These are phyloP conservation scores for Schwanniomyces occidentalis DNA, from an alignment of 805 yeast genomes.

Conservation along the genomic window DNA sequence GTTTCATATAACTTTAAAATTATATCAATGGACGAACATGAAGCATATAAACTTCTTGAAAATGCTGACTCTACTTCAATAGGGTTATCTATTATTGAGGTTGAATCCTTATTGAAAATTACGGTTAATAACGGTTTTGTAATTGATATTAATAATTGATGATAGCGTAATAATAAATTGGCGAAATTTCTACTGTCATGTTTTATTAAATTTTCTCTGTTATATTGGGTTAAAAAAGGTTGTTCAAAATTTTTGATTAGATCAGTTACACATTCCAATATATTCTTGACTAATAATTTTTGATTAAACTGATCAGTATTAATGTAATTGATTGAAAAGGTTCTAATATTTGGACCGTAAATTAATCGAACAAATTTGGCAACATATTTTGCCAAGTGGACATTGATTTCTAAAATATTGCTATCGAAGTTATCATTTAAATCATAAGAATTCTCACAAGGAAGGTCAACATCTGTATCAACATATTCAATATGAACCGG, in stretches of 20 bases:
- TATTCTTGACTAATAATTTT: conserved; percentile 30
- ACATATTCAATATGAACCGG: conserved; percentile 43
- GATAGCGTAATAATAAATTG: conserved; percentile 36
- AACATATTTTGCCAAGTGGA: conserved; percentile 39
- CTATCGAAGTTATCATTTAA: conserved; percentile 31
- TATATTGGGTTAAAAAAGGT: conserved; percentile 25
- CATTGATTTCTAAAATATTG: conserved; percentile 34
- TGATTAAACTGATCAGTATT: conserved; percentile 42
- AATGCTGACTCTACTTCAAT: conserved; percentile 26
- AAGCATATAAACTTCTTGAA: conserved; percentile 27
- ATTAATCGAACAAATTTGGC: conserved; percentile 35
- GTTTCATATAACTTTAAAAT: conserved; percentile 26
- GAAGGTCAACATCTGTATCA: conserved; percentile 44
- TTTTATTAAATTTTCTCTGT: conserved; percentile 19
- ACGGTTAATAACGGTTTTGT: conserved; percentile 35
- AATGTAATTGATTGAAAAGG: conserved; percentile 40
- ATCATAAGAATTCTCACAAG: conserved; percentile 30
- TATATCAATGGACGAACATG: conserved; percentile 31
- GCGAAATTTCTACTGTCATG: conserved; percentile 25
- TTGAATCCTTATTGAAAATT: conserved; percentile 26
- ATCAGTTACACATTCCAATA: conserved; percentile 27
- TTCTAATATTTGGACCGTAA: conserved; percentile 42
- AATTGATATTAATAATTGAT: conserved; percentile 32
- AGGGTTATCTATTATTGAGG: conserved; percentile 21
- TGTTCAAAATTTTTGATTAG: conserved; percentile 32